phyloP scores from a whole-genome alignment of 306 rosid species.

The Lotus japonicus region DNA sequence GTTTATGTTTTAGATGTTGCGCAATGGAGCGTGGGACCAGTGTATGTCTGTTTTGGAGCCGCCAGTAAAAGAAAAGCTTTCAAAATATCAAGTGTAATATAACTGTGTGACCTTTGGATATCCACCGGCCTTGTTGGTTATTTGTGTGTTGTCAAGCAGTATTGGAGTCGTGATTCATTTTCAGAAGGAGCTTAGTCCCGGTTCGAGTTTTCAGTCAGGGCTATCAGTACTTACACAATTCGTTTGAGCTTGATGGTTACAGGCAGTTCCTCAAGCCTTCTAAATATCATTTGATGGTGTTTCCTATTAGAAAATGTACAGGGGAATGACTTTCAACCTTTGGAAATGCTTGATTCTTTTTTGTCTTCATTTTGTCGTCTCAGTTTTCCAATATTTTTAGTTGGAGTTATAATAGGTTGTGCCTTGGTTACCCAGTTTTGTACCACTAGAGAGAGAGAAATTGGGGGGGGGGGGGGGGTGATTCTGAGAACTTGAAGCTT shows the following conservation, averaged over 20 bases:
- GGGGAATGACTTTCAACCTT: conserved; percentile 52
- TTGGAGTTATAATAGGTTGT: conserved; percentile 39
- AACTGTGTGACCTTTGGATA: conserved; percentile 36
- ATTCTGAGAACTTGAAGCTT: conserved; percentile 16
- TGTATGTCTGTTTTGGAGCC: conserved; percentile 94
- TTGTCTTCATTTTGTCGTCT: conserved; percentile 36
- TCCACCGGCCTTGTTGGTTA: conserved; percentile 29
- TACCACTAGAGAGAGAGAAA: conserved; percentile 33
- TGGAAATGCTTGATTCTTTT: conserved; percentile 50
- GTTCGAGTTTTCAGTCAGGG: conserved; percentile 33
- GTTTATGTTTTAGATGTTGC: conserved; percentile 68
- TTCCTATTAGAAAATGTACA: conserved; percentile 59
- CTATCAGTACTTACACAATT: conserved; percentile 27
- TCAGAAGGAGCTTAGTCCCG: conserved; percentile 26
- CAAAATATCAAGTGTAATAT: conserved; percentile 73
- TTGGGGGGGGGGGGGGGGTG: conserved; percentile 14
- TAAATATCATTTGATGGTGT: conserved; percentile 28
- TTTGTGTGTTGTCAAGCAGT: conserved; percentile 37
- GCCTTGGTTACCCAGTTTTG: conserved; percentile 50
- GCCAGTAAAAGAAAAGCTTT: conserved; percentile 75
- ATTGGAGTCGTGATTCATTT: conserved; percentile 29
- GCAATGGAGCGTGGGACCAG: conserved; percentile 97
- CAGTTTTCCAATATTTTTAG: conserved; percentile 31
- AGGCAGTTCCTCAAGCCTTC: conserved; percentile 30
- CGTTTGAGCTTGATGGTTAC: conserved; percentile 44